Evolutionary conservation across 2,329 filamentous ascomycete species (phyloP), one percentile per base, ranked within the genome.

Genomic region (Hypocreales sp.): DNA sequence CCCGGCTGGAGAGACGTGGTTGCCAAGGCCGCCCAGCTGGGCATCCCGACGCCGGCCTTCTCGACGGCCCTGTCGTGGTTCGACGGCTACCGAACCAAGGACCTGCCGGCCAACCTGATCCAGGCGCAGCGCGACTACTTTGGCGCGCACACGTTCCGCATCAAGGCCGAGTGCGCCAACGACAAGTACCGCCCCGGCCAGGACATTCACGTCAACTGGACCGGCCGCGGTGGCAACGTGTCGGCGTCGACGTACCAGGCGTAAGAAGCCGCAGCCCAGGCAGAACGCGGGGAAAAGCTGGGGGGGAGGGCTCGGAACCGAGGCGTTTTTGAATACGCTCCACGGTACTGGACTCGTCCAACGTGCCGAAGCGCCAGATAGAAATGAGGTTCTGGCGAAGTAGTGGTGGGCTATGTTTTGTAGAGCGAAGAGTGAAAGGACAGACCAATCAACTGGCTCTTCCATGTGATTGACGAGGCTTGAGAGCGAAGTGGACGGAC

Each of bases 101-200:
- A 95, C 56, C 75, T 98, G 44, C 90, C 90, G 35, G 90, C 90
- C 68, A 98, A 95, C 72, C 70, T 98, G 39, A 75, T 98, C 50
- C 90, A 98, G 68, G 90, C 87, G 32, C 90, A 98, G 72, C 81
- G 90, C 67, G 90, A 98, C 60, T 98, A 95, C 81, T 98, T 98
- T 53, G 90, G 90, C 56, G 81, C 81, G 39, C 81, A 90, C 68
- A 90, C 81, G 41, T 90, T 90, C 76, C 65, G 65, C 47, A 72
- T 90, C 62, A 87, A 90, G 77, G 79, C 81, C 35, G 79, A 87
- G 62, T 49, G 45, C 40, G 79, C 79, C 44, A 79, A 48, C 56
- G 72, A 65, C 32, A 84, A 83, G 62, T 92, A 92, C 67, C 78
- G 76, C 40, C 72, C 67, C 45, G 83, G 77, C 57, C 64, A 84